These are phyloP conservation scores for Wickerhamomyces canadensis DNA, from an alignment of 805 yeast genomes.

Conservation along the genomic window DNA sequence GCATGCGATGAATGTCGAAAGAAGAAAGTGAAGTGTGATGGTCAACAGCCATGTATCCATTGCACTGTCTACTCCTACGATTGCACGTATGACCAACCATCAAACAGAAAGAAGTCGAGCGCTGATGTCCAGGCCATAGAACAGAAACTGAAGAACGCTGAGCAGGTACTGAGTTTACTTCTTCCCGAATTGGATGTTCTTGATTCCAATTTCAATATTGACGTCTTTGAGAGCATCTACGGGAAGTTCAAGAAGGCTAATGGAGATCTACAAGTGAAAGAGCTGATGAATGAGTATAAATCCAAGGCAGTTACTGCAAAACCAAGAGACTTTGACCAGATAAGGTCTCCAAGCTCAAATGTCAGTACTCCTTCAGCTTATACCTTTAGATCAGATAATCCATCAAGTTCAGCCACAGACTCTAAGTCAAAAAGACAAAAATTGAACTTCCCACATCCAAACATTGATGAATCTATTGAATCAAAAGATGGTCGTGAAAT, in stretches of 20 bases:
- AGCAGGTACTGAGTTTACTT: conserved; percentile 28
- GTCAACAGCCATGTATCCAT: conserved; percentile 70
- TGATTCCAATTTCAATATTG: conserved; percentile 25
- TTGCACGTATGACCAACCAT: conserved; percentile 71
- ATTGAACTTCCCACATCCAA: conserved; percentile 21
- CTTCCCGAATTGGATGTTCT: conserved; percentile 36
- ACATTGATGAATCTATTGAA: conserved; percentile 34
- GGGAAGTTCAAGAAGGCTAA: conserved; percentile 1
- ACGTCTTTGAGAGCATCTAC: conserved; percentile 17
- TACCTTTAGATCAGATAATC: not conserved
- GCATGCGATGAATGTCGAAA: conserved; percentile 75
- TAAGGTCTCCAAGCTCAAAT: conserved; percentile 4
- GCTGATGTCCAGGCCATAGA: conserved; percentile 30
- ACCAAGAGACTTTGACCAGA: conserved; percentile 2
- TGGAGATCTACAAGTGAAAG: conserved; percentile 5
- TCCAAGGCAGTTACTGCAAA: conserved; percentile 1
- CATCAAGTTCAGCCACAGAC: not conserved
- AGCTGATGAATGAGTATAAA: conserved; percentile 9
- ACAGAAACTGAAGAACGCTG: conserved; percentile 29
- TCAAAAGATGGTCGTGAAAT: conserved; percentile 40
- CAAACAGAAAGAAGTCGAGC: conserved; percentile 37
- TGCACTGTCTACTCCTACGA: conserved; percentile 77
- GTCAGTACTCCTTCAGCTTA: not conserved
- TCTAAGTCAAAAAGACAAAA: conserved; percentile 5
- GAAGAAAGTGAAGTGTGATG: conserved; percentile 78